These are phyloP conservation scores for Rhytidhysteron rufulum DNA, from an alignment of 2,329 filamentous ascomycete genomes.

Conservation along the genomic window DNA sequence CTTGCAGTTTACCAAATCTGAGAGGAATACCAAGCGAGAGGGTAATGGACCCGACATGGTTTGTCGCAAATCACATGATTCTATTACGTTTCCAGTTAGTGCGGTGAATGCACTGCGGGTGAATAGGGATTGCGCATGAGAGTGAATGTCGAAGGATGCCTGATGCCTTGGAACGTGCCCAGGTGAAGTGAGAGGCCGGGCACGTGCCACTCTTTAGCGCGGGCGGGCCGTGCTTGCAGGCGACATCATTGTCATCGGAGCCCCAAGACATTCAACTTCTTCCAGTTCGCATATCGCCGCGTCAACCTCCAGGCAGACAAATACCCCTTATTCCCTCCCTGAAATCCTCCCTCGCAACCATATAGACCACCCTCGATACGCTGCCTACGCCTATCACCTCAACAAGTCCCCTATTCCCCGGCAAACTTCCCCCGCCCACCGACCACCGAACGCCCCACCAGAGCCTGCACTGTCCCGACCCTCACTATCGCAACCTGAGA, in stretches of 20 bases:
- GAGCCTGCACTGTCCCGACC: too few relatives aligned
- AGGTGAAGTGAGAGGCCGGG: background rate
- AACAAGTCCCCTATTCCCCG: too few relatives aligned
- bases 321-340: background rate
- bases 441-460: background rate
- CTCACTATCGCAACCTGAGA: too few relatives aligned
- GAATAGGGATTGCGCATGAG: too few relatives aligned
- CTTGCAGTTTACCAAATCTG: slow-evolving; percentile 44
- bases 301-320: background rate
- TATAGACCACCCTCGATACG: background rate
- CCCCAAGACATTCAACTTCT: background rate
- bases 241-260: background rate
- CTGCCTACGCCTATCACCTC: background rate
- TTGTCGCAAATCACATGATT: too few relatives aligned
- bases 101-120: too few relatives aligned
- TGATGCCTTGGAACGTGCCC: too few relatives aligned
- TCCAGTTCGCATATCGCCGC: background rate
- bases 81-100: too few relatives aligned
- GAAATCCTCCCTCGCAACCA: background rate
- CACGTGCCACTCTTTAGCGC: background rate
- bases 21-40: slow-evolving; percentile 46
- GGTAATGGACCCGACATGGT: slow-evolving; percentile 53
- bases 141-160: too few relatives aligned
- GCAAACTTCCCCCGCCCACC: background rate
- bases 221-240: too few relatives aligned